Conservation (phyloP, 768 basidiomycete species). For the Dendrothele bispora region DNA sequence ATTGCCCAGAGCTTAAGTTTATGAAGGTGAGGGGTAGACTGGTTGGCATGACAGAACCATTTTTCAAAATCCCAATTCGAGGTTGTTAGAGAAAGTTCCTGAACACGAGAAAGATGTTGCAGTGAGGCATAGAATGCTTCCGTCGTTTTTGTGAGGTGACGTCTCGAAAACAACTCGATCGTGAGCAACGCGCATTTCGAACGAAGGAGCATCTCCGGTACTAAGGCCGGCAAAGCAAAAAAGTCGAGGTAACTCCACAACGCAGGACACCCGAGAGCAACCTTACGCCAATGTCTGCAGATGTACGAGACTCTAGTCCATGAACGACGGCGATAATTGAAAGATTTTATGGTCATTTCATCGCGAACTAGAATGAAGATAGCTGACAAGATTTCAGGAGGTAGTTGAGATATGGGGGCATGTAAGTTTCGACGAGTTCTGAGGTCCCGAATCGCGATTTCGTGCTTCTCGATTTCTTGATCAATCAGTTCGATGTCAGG, state of each 20-base stretch:
- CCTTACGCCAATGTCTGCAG: constrained; percentile 42
- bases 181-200: constrained; percentile 41
- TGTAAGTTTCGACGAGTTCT: constrained; percentile 36
- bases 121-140: constrained; percentile 28
- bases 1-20: constrained; percentile 25
- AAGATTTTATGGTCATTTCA: constrained; percentile 6
- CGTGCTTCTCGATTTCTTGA: constrained; percentile 30
- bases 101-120: constrained; percentile 31
- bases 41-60: constrained; percentile 21
- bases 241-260: constrained; percentile 42
- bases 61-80: constrained; percentile 22
- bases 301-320: constrained; percentile 41
- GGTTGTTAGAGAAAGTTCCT: constrained; percentile 29
- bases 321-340: constrained; percentile 27
- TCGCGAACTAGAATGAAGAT: constrained; percentile 32
- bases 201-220: constrained; percentile 41
- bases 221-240: constrained; percentile 31
- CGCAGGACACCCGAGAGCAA: constrained; percentile 38
- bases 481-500: constrained; percentile 28
- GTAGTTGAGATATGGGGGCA: constrained; percentile 37
- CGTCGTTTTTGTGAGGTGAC: constrained; percentile 23
- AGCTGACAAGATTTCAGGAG: constrained; percentile 39
- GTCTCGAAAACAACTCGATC: constrained; percentile 22
- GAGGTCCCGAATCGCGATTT: constrained; percentile 31
- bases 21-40: constrained; percentile 31